Base-by-base conservation (phyloP, 2,329 filamentous ascomycete species). In the Fusarium longipes region DNA sequence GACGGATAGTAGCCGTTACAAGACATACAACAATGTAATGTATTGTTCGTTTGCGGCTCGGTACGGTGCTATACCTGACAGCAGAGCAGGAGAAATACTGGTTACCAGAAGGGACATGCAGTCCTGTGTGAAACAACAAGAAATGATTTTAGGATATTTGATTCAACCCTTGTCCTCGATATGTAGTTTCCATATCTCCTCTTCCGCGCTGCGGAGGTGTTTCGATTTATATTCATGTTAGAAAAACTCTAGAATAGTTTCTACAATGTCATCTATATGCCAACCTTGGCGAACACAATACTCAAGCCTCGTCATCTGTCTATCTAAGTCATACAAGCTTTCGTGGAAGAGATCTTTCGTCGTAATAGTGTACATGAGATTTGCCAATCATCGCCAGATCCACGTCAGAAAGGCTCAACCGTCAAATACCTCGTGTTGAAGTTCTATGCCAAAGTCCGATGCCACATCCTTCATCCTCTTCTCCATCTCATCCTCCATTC, bases 401-500 rank as follows among this genome's bases (percentile, higher is more conserved):
- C 32, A 27, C 20, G 22, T 30, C 43, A 29, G 20, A 9, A 18
- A 17, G 8, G 15, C 29, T 73, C 72, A 97, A 6, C 95, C 94
- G 57, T 96, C 93, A 80, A 97, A 97, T 4, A 97, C 86, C 38
- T 89, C 88, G 77, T 96, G 93, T 76, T 97, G 91, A 68, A 98
- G 80, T 78, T 98, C 94, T 5, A 98, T 88, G 0, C 96, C 96
- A 80, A 96, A 93, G 71, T 96, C 94, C 76, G 91, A 93, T 1
- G 94, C 95, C 84, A 97, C 92, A 57, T 85, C 87, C 78, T 87
- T 90, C 93, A 98, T 96, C 71, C 91, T 87, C 74, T 87, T 86
- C 82, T 98, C 96, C 64, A 98, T 89, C 76, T 95, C 93, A 75
- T 97, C 95, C 77, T 98, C 96, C 91, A 98, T 96, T 0, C 94